Base-by-base conservation (phyloP, 148 eudicot genomes). In the Amaranthus palmeri region DNA sequence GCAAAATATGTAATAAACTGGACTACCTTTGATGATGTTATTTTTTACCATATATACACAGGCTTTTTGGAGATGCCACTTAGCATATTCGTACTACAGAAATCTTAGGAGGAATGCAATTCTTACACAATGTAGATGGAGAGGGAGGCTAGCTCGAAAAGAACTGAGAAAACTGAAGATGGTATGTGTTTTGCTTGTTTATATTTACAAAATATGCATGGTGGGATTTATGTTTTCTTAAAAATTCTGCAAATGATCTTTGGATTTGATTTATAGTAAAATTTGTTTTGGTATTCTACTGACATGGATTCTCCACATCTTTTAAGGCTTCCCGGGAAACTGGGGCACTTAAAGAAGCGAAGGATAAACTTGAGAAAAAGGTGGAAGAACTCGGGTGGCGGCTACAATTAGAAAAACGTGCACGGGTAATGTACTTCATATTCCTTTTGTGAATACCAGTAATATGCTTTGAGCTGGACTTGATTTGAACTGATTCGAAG, bases 371-470 rank as follows among this genome's bases (percentile, higher is more conserved):
- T 73, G 98, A 95, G 80, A 95, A 91, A 74, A 83, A 81, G 64
- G 92, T 89, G 68, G 93, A 95, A 83, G 99, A 95, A 64, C 91
- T 91, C 66, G 85, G 90, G 54, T 78, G 85, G 86, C 88, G 92
- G 61, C 74, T 91, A 61, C 96, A 89, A 85, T 83, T 84, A 58
- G 97, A 95, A 81, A 89, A 91, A 81, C 91, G 91, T 55, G 61
- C 86, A 67, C 88, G 88, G 97, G 98, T 95, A 85, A 91, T 65
- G 75, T 69, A 62, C 61, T 49, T 40, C 54, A 61, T 54, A 41
- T 9, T 36, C 54, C 36, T 25, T 12, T 25, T 65, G 14, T 52
- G 17, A 41, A 40, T 48, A 75, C 56, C 41, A 54, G 67, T 52
- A 59, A 55, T 53, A 25, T 14, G 11, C 50, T 44, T 74, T 55